A percentile compares a stretch with the other conserved stretches of the same genome.
Conservation (phyloP, 2,329 filamentous ascomycete species). For the Hymenoscyphus linearis region DNA sequence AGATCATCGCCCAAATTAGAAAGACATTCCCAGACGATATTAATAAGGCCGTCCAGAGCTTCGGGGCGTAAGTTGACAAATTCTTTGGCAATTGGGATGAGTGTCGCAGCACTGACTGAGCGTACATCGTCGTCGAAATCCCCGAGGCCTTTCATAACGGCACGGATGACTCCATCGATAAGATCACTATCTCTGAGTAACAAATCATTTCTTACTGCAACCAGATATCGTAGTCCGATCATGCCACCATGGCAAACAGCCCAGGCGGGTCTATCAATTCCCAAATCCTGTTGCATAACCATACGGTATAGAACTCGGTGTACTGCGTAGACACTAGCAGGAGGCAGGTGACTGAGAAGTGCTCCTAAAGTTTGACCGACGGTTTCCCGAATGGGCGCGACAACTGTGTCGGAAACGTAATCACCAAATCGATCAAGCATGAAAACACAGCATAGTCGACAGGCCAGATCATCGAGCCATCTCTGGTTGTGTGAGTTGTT, state of each 20-base stretch:
- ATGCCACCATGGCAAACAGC: slow-evolving; percentile 96
- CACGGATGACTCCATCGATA: slow-evolving; percentile 86
- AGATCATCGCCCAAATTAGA: slow-evolving; percentile 96
- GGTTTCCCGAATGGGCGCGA: slow-evolving; percentile 92
- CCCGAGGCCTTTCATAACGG: slow-evolving; percentile 90
- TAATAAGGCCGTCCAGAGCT: slow-evolving; percentile 75
- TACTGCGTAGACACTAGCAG: slow-evolving; percentile 73
- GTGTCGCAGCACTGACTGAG: slow-evolving; percentile 92
- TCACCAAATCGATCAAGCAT: slow-evolving; percentile 98
- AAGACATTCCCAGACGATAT: slow-evolving; percentile 95
- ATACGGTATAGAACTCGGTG: slow-evolving; percentile 82
- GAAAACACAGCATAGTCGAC: slow-evolving; percentile 87
- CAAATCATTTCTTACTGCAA: slow-evolving; percentile 89
- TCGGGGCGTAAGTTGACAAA: slow-evolving; percentile 80
- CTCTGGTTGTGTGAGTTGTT: slow-evolving; percentile 75
- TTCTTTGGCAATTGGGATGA: slow-evolving; percentile 93
- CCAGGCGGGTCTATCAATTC: slow-evolving; percentile 73
- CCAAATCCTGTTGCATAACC: slow-evolving; percentile 83
- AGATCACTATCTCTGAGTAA: slow-evolving; percentile 77
- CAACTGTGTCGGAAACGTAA: slow-evolving; percentile 94
- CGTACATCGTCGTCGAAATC: slow-evolving; percentile 94
- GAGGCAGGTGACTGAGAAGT: slow-evolving; percentile 75
- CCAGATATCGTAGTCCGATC: slow-evolving; percentile 92
- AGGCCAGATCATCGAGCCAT: slow-evolving; percentile 95
- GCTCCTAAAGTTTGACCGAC: slow-evolving; percentile 91